Evolutionary conservation across 1,284 basidiomycete species (phyloP).

Genomic region (Ceratobasidium papillatum): DNA sequence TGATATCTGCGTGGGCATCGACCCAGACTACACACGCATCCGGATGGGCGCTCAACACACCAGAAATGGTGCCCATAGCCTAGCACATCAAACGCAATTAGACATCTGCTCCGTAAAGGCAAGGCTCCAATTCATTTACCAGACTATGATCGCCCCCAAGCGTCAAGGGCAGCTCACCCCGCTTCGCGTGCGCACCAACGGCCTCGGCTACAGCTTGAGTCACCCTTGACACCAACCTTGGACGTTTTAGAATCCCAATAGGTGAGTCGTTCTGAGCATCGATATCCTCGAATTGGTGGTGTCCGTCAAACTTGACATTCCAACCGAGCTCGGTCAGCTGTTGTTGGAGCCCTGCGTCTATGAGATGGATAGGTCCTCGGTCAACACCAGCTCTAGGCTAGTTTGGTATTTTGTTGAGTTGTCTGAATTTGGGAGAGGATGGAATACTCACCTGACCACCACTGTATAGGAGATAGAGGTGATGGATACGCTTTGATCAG

Average conservation of each 20-base stretch:
- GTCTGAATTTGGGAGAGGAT: background rate
- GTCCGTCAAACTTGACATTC: constrained; percentile 87
- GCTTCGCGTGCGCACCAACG: constrained; percentile 77
- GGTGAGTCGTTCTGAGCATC: constrained; percentile 74
- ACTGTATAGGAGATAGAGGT: constrained; percentile 44
- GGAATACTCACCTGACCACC: constrained; percentile 51
- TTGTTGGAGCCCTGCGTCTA: constrained; percentile 81
- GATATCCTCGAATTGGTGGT: constrained; percentile 88
- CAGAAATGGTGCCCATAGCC: constrained; percentile 93
- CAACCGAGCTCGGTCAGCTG: constrained; percentile 86
- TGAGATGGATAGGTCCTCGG: constrained; percentile 85
- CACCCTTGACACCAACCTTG: constrained; percentile 85
- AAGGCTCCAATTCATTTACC: constrained; percentile 57
- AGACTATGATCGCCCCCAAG: constrained; percentile 97
- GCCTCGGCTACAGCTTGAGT: constrained; percentile 79
- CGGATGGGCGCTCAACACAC: constrained; percentile 71
- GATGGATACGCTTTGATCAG: constrained; percentile 35
- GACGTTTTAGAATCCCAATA: constrained; percentile 89
- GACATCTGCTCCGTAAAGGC: background rate
- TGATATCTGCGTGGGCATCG: constrained; percentile 95
- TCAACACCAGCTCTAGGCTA: constrained; percentile 87
- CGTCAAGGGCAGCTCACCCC: constrained; percentile 87
- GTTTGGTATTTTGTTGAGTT: background rate
- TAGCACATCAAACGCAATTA: constrained; percentile 50
- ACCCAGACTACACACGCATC: constrained; percentile 90